Conservation (phyloP, 169 alveolate genomes). For the Fabrea salina region DNA sequence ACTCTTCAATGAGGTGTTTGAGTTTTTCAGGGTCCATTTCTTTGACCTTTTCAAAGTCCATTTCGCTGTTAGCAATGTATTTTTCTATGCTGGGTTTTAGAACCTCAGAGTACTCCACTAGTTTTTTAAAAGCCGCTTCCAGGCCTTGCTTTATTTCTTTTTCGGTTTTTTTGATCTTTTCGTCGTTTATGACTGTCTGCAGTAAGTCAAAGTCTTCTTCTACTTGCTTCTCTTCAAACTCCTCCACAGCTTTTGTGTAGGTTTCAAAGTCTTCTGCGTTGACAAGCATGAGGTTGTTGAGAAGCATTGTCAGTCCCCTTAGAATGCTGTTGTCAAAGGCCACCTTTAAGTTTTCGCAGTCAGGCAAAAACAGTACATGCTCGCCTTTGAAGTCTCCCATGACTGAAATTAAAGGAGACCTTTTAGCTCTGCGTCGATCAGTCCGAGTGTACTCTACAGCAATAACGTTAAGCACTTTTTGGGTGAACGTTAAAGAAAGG, state of each 20-base stretch:
- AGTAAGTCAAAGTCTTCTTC: conserved; percentile 62
- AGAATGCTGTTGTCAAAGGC: conserved; percentile 43
- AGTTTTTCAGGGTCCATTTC: conserved; percentile 60
- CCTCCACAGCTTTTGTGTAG: conserved; percentile 38
- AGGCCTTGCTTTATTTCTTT: conserved; percentile 42
- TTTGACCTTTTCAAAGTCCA: conserved; percentile 42
- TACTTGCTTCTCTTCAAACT: conserved; percentile 38
- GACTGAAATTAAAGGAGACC: conserved; percentile 43
- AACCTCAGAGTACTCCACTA: conserved; percentile 38
- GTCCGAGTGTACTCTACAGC: conserved; percentile 2
- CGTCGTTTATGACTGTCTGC: conserved; percentile 47
- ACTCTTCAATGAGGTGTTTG: conserved; percentile 42
- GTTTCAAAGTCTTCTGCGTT: conserved; percentile 44
- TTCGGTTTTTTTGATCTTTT: conserved; percentile 31
- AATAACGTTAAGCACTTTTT: conserved; percentile 28
- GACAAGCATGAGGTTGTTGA: conserved; percentile 41
- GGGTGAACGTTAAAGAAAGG: conserved; percentile 60
- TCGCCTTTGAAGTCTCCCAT: conserved; percentile 6
- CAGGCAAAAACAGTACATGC: conserved; percentile 41
- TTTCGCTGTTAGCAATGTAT: conserved; percentile 46
- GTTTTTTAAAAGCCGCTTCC: conserved; percentile 44
- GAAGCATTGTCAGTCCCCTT: conserved; percentile 42
- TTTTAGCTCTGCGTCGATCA: conserved; percentile 41
- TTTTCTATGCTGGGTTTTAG: conserved; percentile 46
- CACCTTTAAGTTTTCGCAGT: conserved; percentile 34